phyloP scores from a whole-genome alignment of 345 rosid species.

The Alliaria petiolata region DNA sequence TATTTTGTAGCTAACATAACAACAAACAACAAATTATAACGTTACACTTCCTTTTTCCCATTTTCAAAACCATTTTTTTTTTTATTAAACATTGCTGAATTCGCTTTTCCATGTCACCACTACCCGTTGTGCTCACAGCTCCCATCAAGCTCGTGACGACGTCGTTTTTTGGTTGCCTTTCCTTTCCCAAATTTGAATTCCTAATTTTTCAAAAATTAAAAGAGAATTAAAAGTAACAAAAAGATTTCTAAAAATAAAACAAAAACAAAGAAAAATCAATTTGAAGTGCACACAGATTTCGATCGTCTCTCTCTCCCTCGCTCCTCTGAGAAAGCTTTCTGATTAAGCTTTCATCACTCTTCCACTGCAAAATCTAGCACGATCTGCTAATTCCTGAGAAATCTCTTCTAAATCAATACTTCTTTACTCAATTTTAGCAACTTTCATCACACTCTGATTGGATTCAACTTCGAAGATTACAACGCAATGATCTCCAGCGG shows the following conservation, averaged over 20 bases:
- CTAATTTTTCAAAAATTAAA: conserved; percentile 4
- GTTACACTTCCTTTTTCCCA: conserved; percentile 10
- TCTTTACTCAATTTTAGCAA: too few relatives aligned
- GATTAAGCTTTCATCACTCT: conserved; percentile 30
- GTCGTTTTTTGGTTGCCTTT: conserved; percentile 9
- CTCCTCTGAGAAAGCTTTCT: conserved; percentile 15
- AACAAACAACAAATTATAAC: conserved; percentile 9
- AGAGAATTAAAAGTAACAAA: not conserved
- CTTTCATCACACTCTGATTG: too few relatives aligned
- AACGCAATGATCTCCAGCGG: conserved; percentile 32
- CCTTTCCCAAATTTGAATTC: conserved; percentile 34
- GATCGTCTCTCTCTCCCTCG: conserved; percentile 23
- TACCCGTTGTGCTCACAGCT: conserved; percentile 9
- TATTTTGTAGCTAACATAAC: conserved; percentile 16
- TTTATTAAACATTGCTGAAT: not conserved
- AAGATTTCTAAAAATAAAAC: not conserved
- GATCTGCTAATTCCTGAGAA: too few relatives aligned
- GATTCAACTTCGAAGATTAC: too few relatives aligned
- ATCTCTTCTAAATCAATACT: not conserved
- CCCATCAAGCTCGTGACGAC: conserved; percentile 9
- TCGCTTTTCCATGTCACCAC: conserved; percentile 25
- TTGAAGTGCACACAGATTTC: conserved; percentile 31
- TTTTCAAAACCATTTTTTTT: not conserved
- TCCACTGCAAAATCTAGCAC: too few relatives aligned
- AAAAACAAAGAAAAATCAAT: conserved; percentile 12